Base-by-base conservation (phyloP, 148 eudicot genomes). In the Silene conica region DNA sequence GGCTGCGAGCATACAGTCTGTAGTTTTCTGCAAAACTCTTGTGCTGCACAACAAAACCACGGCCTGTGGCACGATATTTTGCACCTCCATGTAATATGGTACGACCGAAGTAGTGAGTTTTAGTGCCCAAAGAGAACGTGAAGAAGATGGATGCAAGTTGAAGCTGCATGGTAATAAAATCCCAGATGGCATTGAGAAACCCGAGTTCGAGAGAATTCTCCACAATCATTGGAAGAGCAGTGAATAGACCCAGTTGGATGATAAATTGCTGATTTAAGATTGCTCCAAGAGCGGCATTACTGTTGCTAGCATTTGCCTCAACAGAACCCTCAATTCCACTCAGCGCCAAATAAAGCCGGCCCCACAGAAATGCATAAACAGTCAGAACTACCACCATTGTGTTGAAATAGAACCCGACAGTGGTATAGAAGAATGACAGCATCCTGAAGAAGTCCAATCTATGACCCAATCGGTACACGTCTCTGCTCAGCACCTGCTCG, bases 71-170 rank as follows among this genome's bases (percentile, higher is more conserved):
- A 62, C 94, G 81, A 78, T 93, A 93, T 72, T 91, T 93, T 63
- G 98, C 97, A 65, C 98, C 98, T 31, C 98, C 98, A 48, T 93
- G 98, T 77, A 93, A 87, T 76, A 89, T 89, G 45, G 98, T 91
- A 66, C 98, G 82, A 15, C 98, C 98, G 64, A 91, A 93, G 83
- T 86, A 93, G 79, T 93, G 98, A 8, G 94, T 87, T 43, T 89
- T 87, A 55, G 98, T 93, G 57, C 96, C 96, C 96, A 93, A 85
- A 13, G 98, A 93, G 80, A 93, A 93, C 16, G 97, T 84, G 71
- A 82, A 93, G 84, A 93, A 91, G 22, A 93, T 84, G 62, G 98
- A 89, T 20, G 98, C 83, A 76, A 93, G 83, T 67, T 89, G 96
- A 25, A 93, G 91, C 83, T 87, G 92, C 98, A 93, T 93, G 41